Percentiles rank a stretch among this genome's conserved stretches.
Evolutionary conservation across 805 yeast genomes (phyloP).

Genomic region (Myxozyma nipponensis): DNA sequence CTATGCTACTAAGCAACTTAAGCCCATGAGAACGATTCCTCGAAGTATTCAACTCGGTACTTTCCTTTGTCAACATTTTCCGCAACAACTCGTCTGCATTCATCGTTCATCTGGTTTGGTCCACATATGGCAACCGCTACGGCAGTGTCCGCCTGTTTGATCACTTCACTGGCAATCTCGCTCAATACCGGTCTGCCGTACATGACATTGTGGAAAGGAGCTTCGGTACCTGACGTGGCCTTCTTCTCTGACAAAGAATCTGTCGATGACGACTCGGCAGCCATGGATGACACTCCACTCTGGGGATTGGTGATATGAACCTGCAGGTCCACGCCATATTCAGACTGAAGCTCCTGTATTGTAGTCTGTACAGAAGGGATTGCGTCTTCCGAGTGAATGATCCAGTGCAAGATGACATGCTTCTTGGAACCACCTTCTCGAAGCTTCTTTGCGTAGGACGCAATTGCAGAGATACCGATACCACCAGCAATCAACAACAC

Average conservation of each 20-base stretch:
- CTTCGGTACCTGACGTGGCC: neutral
- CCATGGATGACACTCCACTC: neutral
- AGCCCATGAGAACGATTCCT: slow-evolving; percentile 15
- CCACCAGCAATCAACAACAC: slow-evolving; percentile 60
- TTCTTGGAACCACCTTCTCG: neutral
- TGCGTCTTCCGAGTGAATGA: slow-evolving; percentile 8
- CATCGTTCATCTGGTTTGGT: slow-evolving; percentile 8
- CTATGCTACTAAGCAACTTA: neutral
- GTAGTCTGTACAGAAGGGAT: slow-evolving; percentile 2
- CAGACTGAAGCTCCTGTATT: slow-evolving; percentile 1
- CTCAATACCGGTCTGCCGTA: slow-evolving; percentile 4
- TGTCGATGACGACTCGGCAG: slow-evolving; percentile 2
- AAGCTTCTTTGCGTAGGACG: slow-evolving; percentile 42
- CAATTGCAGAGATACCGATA: slow-evolving; percentile 58
- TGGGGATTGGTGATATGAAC: slow-evolving; percentile 5
- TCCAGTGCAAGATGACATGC: slow-evolving; percentile 16
- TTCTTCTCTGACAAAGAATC: slow-evolving; percentile 1
- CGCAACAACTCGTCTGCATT: slow-evolving; percentile 6
- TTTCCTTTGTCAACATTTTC: slow-evolving; percentile 10
- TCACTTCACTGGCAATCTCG: neutral
- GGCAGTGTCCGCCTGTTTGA: slow-evolving; percentile 2
- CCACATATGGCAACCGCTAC: slow-evolving; percentile 17
- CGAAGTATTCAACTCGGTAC: slow-evolving; percentile 13
- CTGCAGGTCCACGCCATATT: slow-evolving; percentile 7
- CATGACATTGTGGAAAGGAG: neutral